Percentiles rank a stretch among this genome's conserved stretches.
These are phyloP conservation scores for Chalaropsis ovoidea DNA, from an alignment of 2,329 filamentous ascomycete genomes.

Conservation along the genomic window DNA sequence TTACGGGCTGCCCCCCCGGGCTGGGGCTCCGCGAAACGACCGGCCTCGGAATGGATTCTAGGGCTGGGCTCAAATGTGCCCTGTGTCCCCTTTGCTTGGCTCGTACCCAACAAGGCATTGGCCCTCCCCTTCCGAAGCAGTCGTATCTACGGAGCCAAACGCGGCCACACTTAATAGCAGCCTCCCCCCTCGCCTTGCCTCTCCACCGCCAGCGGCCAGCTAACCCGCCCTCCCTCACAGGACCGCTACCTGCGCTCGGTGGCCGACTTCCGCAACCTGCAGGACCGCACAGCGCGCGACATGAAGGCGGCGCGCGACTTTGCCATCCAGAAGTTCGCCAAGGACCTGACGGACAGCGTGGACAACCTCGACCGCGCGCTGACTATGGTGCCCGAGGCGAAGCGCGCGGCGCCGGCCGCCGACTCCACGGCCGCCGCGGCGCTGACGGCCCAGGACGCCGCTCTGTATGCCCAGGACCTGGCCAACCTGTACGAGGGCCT, in stretches of 20 bases:
- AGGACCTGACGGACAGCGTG: constrained; percentile 87
- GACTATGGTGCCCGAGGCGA: constrained; percentile 62
- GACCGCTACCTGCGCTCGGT: constrained; percentile 90
- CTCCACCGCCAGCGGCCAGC: background rate
- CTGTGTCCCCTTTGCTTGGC: background rate
- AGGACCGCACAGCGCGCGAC: constrained; percentile 86
- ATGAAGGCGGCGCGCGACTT: constrained; percentile 81
- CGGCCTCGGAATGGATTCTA: background rate
- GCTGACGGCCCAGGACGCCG: constrained; percentile 15
- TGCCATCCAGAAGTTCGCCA: constrained; percentile 89
- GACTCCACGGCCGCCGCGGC: constrained; percentile 38
- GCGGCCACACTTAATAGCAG: background rate
- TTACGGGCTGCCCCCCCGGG: background rate
- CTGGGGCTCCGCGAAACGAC: background rate
- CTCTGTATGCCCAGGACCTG: constrained; percentile 58
- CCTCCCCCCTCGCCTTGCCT: constrained; percentile 9
- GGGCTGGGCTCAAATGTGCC: background rate
- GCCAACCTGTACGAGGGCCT: constrained; percentile 74
- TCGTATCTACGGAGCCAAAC: background rate
- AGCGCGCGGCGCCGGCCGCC: constrained; percentile 32
- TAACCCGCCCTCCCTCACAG: constrained; percentile 38
- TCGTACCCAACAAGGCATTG: background rate
- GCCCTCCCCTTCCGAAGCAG: background rate
- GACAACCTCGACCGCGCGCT: constrained; percentile 97
- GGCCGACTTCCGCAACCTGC: constrained; percentile 95